These are phyloP conservation scores for Colletotrichum melonis DNA, from an alignment of 2,329 filamentous ascomycete genomes.

Conservation along the genomic window DNA sequence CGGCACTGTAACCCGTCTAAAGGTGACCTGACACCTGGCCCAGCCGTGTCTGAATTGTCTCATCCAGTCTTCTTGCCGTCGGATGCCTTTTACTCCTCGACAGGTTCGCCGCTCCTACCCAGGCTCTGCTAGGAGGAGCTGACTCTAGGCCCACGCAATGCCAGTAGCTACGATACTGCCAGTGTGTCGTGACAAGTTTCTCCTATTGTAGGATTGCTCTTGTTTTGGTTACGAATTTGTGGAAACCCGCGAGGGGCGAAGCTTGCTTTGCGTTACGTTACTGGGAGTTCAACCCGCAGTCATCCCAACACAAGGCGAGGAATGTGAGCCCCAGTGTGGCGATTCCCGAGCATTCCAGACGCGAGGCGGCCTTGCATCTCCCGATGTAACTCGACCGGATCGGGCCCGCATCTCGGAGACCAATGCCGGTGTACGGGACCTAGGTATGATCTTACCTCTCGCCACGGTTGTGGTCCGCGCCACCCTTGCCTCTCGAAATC, in stretches of 20 bases:
- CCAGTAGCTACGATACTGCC: background rate
- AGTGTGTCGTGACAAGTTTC: background rate
- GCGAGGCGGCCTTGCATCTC: background rate
- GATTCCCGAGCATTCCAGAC: background rate
- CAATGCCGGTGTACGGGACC: background rate
- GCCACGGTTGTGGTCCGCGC: background rate
- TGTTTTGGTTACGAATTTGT: background rate
- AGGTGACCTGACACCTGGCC: conserved; percentile 18
- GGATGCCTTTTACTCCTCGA: background rate
- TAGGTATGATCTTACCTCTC: background rate
- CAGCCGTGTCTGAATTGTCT: conserved; percentile 11
- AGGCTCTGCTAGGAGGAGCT: background rate
- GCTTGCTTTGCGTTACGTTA: too few species aligned
- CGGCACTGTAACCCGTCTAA: background rate
- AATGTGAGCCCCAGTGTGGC: background rate
- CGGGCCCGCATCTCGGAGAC: background rate
- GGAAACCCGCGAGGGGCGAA: background rate
- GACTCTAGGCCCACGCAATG: background rate
- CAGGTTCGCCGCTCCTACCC: background rate
- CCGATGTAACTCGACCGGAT: background rate
- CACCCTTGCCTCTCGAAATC: background rate
- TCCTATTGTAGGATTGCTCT: background rate
- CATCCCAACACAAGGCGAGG: background rate
- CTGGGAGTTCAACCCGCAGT: background rate
- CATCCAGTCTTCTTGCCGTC: background rate